Evolutionary conservation across 148 eudicot genomes (phyloP), one percentile per base, ranked within the genome.

Genomic region (Rhododendron williamsianum): DNA sequence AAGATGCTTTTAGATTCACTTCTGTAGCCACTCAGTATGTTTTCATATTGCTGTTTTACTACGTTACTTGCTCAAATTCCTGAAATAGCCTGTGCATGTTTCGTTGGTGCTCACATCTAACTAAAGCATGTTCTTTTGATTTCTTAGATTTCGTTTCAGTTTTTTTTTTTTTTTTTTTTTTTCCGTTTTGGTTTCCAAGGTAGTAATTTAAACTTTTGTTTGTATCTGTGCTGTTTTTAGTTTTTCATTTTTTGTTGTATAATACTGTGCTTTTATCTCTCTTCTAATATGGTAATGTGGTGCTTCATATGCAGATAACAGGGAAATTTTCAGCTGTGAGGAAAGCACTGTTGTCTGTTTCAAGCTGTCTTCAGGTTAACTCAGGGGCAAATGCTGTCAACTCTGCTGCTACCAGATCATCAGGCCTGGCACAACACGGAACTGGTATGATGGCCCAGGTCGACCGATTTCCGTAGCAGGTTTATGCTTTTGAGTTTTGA

Each of bases 281-380:
- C 23, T 21, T 65, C 15, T 46, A 7, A 38, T 45, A 13, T 18
- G 23, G 36, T 63, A 27, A 69, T 48, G 15, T 30, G 49, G 60
- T 82, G 23, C 35, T 19, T 86, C 78, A 49, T 25, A 45, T 89
- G 74, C 91, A 92, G 94, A 91, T 92, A 52, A 76, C 91, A 52
- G 94, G 94, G 69, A 91, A 78, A 76, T 80, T 86, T 86, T 89
- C 84, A 83, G 91, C 93, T 84, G 94, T 90, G 49, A 91, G 87
- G 65, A 91, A 88, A 85, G 94, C 93, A 23, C 86, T 92, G 15
- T 82, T 89, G 85, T 85, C 89, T n/a, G 91, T 92, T 63, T 88
- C 94, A 85, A 89, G 90, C 78, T 92, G 92, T 88, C 93, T 92
- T 86, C 91, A 91, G 71, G 94, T 90, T 81, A 91, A 89, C 71